Evolutionary conservation across 805 yeast genomes (phyloP).

Genomic region (Tetrapisispora nanseiensis): DNA sequence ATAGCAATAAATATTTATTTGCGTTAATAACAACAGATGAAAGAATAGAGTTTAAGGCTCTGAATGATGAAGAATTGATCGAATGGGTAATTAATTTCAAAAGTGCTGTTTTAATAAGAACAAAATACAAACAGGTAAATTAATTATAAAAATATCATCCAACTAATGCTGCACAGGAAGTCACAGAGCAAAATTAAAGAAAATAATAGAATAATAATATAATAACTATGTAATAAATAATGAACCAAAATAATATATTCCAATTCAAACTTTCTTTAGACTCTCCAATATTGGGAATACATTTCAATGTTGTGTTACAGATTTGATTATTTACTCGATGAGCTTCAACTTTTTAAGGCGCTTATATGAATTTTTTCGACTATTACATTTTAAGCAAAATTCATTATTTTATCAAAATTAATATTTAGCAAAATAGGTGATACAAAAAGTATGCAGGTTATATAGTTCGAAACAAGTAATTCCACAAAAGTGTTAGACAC

Average conservation of each 20-base stretch:
- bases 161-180: too few species aligned
- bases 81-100: slow-evolving; percentile 20
- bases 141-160: too few species aligned
- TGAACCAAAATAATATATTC: not conserved
- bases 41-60: slow-evolving; percentile 13
- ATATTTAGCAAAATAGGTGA: too few species aligned
- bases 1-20: slow-evolving; percentile 11
- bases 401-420: too few species aligned
- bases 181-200: not conserved
- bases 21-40: slow-evolving; percentile 14
- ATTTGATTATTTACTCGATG: not conserved
- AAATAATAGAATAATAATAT: not conserved
- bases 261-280: not conserved
- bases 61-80: slow-evolving; percentile 14
- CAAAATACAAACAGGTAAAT: slow-evolving; percentile 3
- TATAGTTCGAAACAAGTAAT: too few species aligned
- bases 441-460: too few species aligned
- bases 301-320: too few species aligned
- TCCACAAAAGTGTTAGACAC: too few species aligned
- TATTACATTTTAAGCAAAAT: too few species aligned
- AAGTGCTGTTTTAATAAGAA: slow-evolving; percentile 13
- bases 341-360: too few species aligned
- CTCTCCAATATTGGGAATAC: too few species aligned
- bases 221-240: not conserved
- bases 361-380: too few species aligned